These are phyloP conservation scores for Amyloporia xantha DNA, from an alignment of 768 basidiomycete genomes.

Conservation along the genomic window DNA sequence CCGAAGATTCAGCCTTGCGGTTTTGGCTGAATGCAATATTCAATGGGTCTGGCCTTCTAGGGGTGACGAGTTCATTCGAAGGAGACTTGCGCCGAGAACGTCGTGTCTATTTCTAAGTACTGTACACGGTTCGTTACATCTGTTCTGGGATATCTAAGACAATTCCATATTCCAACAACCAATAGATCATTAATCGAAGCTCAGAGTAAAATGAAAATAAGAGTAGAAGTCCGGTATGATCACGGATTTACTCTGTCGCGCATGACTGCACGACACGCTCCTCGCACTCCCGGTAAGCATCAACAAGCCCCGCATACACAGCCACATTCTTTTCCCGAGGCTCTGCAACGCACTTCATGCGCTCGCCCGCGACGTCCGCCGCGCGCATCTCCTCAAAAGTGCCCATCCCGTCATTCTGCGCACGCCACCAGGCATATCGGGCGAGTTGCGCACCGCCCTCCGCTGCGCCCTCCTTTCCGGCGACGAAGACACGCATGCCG, in stretches of 20 bases:
- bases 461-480: slow-evolving; percentile 61
- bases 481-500: slow-evolving; percentile 65
- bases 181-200: no score
- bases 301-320: slow-evolving; percentile 50
- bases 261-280: slow-evolving; percentile 34
- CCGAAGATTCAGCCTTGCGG: no score
- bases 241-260: slow-evolving; percentile 8
- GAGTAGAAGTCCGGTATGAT: no score
- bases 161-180: no score
- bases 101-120: no score
- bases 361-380: slow-evolving; percentile 41
- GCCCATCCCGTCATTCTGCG: slow-evolving; percentile 33
- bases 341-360: slow-evolving; percentile 56
- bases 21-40: no score
- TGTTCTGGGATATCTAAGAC: no score
- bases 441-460: slow-evolving; percentile 70
- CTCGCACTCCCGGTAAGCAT: slow-evolving; percentile 51
- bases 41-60: no score
- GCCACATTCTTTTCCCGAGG: slow-evolving; percentile 38
- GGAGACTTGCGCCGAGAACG: no score
- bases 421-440: slow-evolving; percentile 64
- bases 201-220: neutral
- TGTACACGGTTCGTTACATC: no score
- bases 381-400: slow-evolving; percentile 61
- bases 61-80: no score